phyloP scores from a whole-genome alignment of 139 green algal species.

The Chlorella sp. region DNA sequence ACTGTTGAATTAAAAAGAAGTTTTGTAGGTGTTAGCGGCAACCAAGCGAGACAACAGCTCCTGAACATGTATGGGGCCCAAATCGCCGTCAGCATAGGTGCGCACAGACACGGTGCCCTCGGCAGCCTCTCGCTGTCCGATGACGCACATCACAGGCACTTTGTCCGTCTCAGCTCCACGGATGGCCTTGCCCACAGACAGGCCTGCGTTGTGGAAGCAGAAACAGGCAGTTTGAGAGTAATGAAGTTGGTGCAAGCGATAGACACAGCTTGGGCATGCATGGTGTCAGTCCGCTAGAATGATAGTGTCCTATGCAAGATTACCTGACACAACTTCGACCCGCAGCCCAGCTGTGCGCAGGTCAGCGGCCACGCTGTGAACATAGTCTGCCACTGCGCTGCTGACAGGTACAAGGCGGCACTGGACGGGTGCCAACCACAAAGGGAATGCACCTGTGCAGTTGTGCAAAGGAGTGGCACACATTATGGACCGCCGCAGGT shows the following conservation, averaged over 20 bases:
- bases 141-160: slow-evolving; percentile 86
- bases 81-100: slow-evolving; percentile 70
- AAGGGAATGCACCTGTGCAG: slow-evolving; percentile 23
- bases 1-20: too few species aligned
- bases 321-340: slow-evolving; percentile 61
- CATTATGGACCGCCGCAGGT: too few species aligned
- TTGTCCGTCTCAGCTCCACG: slow-evolving; percentile 87
- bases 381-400: slow-evolving; percentile 74
- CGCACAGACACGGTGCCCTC: slow-evolving; percentile 70
- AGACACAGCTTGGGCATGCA: too few species aligned
- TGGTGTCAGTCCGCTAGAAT: too few species aligned
- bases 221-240: too few species aligned
- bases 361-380: slow-evolving; percentile 62
- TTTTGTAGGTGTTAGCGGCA: slow-evolving; percentile 13
- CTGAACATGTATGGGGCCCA: slow-evolving; percentile 56
- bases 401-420: slow-evolving; percentile 87
- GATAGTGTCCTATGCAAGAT: too few species aligned
- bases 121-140: slow-evolving; percentile 82
- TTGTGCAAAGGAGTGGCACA: not conserved
- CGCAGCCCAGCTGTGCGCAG: slow-evolving; percentile 72
- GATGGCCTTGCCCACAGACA: slow-evolving; percentile 71
- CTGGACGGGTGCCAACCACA: slow-evolving; percentile 68
- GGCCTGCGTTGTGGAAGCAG: slow-evolving; percentile 24
- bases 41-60: slow-evolving; percentile 41
- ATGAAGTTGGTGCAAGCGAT: too few species aligned